These are phyloP conservation scores for Colletotrichum eremochloae DNA, from an alignment of 2,329 filamentous ascomycete genomes.

Conservation along the genomic window DNA sequence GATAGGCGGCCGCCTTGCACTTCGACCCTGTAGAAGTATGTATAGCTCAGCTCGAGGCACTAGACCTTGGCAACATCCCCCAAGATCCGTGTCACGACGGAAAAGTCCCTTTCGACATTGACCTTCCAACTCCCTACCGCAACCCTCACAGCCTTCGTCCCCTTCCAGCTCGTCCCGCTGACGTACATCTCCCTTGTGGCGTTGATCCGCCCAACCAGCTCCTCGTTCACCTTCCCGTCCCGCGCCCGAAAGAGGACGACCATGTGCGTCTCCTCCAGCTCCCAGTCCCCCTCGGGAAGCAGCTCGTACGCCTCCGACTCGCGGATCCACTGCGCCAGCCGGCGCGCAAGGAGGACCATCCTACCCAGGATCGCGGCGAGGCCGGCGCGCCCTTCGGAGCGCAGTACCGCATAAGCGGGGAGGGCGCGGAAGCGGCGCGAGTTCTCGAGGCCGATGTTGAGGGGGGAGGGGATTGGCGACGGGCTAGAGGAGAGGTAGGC, in stretches of 20 bases:
- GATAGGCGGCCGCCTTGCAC: background rate
- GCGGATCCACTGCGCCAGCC: conserved; percentile 73
- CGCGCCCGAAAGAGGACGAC: conserved; percentile 80
- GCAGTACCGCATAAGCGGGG: conserved; percentile 86
- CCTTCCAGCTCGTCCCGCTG: conserved; percentile 84
- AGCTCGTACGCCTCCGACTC: conserved; percentile 74
- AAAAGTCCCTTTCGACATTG: conserved; percentile 75
- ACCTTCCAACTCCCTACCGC: conserved; percentile 90
- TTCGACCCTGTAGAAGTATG: background rate
- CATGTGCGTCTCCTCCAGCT: conserved; percentile 69
- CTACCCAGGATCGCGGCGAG: conserved; percentile 77
- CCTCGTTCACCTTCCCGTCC: conserved; percentile 72
- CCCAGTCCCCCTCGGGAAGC: conserved; percentile 65
- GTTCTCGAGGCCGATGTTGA: conserved; percentile 92
- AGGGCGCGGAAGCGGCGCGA: conserved; percentile 90
- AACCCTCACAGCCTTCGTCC: conserved; percentile 80
- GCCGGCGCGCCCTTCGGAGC: conserved; percentile 79
- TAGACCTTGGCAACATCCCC: conserved; percentile 57
- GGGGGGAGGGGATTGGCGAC: conserved; percentile 76
- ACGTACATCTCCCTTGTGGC: conserved; percentile 81
- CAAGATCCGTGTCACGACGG: conserved; percentile 75
- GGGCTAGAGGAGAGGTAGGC: conserved; percentile 74
- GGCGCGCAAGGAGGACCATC: conserved; percentile 79
- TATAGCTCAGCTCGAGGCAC: background rate
- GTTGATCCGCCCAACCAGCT: conserved; percentile 81